Conservation (phyloP, 768 basidiomycete genomes). For the Pleurotus ostreatus region DNA sequence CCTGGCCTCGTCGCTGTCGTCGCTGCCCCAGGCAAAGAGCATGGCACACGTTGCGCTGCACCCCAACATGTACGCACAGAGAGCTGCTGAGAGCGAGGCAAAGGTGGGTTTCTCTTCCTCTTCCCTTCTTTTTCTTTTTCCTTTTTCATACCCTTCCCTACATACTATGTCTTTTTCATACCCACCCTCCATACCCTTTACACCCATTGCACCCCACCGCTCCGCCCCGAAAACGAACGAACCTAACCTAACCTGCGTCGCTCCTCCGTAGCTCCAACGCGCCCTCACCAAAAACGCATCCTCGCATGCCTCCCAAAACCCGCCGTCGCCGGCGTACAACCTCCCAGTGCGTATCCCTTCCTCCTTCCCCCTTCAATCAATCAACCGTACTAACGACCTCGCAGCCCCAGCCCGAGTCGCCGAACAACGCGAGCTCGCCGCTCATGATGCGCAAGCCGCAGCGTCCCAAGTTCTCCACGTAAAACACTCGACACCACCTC, state of each 20-base stretch:
- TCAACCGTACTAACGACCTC: too few relatives aligned
- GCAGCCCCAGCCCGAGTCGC: conserved; percentile 25
- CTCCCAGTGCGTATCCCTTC: conserved; percentile 28
- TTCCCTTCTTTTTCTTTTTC: too few relatives aligned
- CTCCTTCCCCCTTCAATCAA: too few relatives aligned
- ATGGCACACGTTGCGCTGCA: conserved; percentile 64
- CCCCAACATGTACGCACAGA: conserved; percentile 64
- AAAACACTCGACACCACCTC: too few relatives aligned
- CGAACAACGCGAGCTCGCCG: conserved; percentile 35
- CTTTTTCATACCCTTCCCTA: too few relatives aligned
- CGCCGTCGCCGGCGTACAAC: conserved; percentile 28
- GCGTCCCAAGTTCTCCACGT: conserved; percentile 5
- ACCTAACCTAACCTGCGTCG: too few relatives aligned
- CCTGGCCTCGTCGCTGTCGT: conserved; percentile 62
- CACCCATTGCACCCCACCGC: too few relatives aligned
- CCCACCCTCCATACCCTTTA: too few relatives aligned
- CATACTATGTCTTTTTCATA: too few relatives aligned
- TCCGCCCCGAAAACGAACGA: too few relatives aligned
- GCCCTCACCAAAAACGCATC: conserved; percentile 54
- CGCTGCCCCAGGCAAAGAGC: conserved; percentile 69
- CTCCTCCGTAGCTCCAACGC: conserved; percentile 47
- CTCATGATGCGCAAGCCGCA: conserved; percentile 54
- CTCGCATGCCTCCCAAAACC: conserved; percentile 29
- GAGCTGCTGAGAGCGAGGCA: conserved; percentile 69
- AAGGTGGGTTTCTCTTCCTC: conserved; percentile 42